Evolutionary conservation across 176 grass and related monocot species (phyloP), one percentile per base, ranked within the genome.

Genomic region (Zoysia pacifica): DNA sequence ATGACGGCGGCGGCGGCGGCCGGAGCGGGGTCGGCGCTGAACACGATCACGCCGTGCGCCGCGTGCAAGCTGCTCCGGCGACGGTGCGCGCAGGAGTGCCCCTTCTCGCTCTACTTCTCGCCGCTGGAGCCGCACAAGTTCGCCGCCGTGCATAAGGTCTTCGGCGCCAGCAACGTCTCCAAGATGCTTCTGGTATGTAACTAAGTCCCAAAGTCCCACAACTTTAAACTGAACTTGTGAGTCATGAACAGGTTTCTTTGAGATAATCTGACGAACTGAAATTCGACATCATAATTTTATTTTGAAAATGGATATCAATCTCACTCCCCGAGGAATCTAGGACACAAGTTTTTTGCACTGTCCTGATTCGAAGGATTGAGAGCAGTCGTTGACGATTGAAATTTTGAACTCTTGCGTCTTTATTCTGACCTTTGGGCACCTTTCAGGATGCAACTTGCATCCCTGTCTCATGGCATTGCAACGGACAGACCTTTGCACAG

Each of bases 131-230:
- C 92, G 51, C 86, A 93, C 82, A 99, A 99, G 85, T 99, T 99
- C 41, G 88, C 88, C 42, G 78, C 90, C 13, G 92, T 95, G 43
- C 96, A 99, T 69, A 93, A 82, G 81, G 92, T 99, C 79, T 99
- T 99, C 83, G 92, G 96, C 19, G 96, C 96, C 19, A 99, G 96
- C 85, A 99, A 99, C 79, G 90, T 95, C 82, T 93, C 96, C 84
- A 99, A 99, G 86, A 91, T 99, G 84, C 82, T 97, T 45, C 75
- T 90, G 83, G 94, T 97, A 86, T 61, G 44, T 69, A 65, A 11
- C 18, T 28, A 28, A 28, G 28, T 28, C 28, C 36, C 11, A 44
- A 36, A 13, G 54, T 56, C 51, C 11, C 11, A 20, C 18, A 46
- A 47, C 9, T 36, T 41, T 40, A 35, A 78, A 40, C 35, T 48